These are phyloP conservation scores for Scytalidium lignicola DNA, from an alignment of 2,329 filamentous ascomycete genomes.

Conservation along the genomic window DNA sequence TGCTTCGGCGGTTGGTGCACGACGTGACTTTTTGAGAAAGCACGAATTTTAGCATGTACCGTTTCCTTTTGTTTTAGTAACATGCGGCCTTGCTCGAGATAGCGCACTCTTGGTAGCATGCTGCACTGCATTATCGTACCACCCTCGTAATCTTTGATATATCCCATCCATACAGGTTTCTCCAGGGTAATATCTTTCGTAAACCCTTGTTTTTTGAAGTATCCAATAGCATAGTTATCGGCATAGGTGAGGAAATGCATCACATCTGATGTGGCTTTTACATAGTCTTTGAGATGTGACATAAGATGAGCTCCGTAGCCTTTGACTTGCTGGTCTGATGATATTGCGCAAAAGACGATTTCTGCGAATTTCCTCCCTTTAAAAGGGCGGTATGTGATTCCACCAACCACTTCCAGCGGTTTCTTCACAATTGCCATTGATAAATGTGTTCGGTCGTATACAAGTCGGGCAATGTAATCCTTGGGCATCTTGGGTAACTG, in stretches of 20 bases:
- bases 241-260: constrained; percentile 99
- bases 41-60: constrained; percentile 89
- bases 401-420: constrained; percentile 89
- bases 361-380: constrained; percentile 89
- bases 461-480: constrained; percentile 94
- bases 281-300: constrained; percentile 97
- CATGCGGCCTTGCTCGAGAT: constrained; percentile 90
- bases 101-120: constrained; percentile 92
- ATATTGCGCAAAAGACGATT: constrained; percentile 98
- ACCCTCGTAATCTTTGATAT: constrained; percentile 99
- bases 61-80: constrained; percentile 95
- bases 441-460: constrained; percentile 94
- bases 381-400: constrained; percentile 95
- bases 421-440: constrained; percentile 98
- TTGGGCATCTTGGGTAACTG: constrained; percentile 99
- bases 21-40: constrained; percentile 82
- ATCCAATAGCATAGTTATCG: constrained; percentile 97
- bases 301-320: constrained; percentile 97
- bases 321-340: constrained; percentile 96
- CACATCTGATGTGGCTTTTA: constrained; percentile 91
- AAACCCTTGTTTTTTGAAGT: constrained; percentile 99
- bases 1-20: constrained; percentile 79
- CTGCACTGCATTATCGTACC: constrained; percentile 99
- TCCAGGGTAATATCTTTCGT: constrained; percentile 97
- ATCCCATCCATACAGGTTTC: constrained; percentile 93